Conservation (phyloP, 2,329 filamentous ascomycete species). For the Apiospora sp. region DNA sequence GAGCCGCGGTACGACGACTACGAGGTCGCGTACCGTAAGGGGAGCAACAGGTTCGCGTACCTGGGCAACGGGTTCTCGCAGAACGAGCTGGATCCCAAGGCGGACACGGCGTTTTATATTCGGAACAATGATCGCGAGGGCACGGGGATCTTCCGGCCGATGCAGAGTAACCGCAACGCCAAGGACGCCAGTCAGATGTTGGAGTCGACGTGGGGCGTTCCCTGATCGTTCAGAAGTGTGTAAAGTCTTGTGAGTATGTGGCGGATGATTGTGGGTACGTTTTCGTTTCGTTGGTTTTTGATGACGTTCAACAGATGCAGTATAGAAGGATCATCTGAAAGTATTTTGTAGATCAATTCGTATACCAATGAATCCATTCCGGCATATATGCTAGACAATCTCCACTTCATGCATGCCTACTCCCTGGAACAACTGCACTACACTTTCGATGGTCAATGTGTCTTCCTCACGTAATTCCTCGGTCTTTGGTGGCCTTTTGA, state of each 20-base stretch:
- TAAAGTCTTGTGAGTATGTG: not conserved
- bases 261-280: too few relatives aligned
- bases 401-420: too few relatives aligned
- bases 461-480: too few relatives aligned
- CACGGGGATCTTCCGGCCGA: not conserved
- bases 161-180: not conserved
- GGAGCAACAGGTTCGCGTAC: conserved; percentile 23
- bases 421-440: too few relatives aligned
- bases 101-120: not conserved
- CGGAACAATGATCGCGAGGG: not conserved
- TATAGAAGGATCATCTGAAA: too few relatives aligned
- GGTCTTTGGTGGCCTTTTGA: too few relatives aligned
- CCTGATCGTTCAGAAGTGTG: not conserved
- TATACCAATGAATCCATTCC: too few relatives aligned
- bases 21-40: conserved; percentile 27
- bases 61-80: conserved; percentile 31
- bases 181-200: not conserved
- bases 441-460: too few relatives aligned
- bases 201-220: not conserved
- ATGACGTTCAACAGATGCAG: too few relatives aligned
- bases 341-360: not conserved
- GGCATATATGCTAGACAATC: too few relatives aligned
- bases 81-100: not conserved
- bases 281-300: too few relatives aligned
- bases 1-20: conserved; percentile 36